A percentile compares a stretch with the other conserved stretches of the same genome.
Conservation (phyloP, 2,329 filamentous ascomycete genomes). For the Tolypocladium tropicale region DNA sequence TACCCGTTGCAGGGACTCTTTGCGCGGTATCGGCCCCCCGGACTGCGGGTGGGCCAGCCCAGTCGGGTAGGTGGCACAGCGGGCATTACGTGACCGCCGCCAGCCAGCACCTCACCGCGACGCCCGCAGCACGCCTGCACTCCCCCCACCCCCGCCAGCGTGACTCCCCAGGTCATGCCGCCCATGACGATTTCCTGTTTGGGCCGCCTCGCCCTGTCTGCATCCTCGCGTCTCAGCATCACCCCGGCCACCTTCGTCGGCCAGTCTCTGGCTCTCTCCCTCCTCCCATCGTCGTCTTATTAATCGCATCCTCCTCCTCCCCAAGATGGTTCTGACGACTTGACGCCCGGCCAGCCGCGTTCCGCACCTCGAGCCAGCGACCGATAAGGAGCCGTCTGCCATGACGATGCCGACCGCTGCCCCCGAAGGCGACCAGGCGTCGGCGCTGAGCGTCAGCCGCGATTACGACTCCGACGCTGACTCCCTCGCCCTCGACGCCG, state of each 20-base stretch:
- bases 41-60: not conserved
- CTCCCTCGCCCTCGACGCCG: conserved; percentile 6
- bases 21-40: not conserved
- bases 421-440: conserved; percentile 13
- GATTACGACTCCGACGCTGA: conserved; percentile 5
- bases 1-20: not conserved
- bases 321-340: not conserved
- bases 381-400: not conserved
- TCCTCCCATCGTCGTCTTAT: not conserved
- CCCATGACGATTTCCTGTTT: not conserved
- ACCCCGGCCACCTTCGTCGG: too few relatives aligned
- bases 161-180: not conserved
- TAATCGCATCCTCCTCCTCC: not conserved
- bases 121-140: not conserved
- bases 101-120: not conserved
- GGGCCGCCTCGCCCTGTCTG: not conserved
- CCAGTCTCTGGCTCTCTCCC: not conserved
- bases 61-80: not conserved
- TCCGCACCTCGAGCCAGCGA: not conserved
- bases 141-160: not conserved
- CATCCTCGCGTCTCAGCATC: not conserved
- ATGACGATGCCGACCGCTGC: conserved; percentile 11
- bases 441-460: conserved; percentile 9
- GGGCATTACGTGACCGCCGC: not conserved
- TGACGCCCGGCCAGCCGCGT: not conserved